Evolutionary conservation across 768 basidiomycete genomes (phyloP).

Genomic region (Tulasnella sp.): DNA sequence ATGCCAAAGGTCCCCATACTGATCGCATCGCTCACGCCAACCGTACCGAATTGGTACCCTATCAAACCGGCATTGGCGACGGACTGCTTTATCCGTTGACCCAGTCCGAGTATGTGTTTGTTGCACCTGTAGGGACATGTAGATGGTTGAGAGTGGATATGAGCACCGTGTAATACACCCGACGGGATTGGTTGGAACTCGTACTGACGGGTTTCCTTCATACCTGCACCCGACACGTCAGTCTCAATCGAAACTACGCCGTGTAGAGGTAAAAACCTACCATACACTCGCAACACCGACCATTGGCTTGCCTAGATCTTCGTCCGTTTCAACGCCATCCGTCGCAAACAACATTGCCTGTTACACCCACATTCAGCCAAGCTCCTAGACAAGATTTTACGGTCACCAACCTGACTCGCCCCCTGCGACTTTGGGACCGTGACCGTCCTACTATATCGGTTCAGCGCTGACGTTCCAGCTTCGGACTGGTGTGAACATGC

Average conservation of each 20-base stretch:
- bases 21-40: conserved; percentile 96
- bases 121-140: conserved; percentile 58
- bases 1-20: conserved; percentile 94
- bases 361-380: conserved; percentile 8
- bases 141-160: not conserved
- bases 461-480: too few relatives aligned
- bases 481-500: too few relatives aligned
- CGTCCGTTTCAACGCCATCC: conserved; percentile 67
- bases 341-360: conserved; percentile 99
- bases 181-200: not conserved
- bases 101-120: conserved; percentile 79
- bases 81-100: conserved; percentile 76
- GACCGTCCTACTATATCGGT: conserved; percentile 62
- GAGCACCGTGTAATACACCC: not conserved
- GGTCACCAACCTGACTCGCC: conserved; percentile 62
- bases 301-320: conserved; percentile 92
- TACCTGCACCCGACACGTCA: conserved; percentile 48
- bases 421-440: conserved; percentile 92
- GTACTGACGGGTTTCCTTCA: conserved; percentile 89
- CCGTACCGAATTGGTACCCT: conserved; percentile 95
- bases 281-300: conserved; percentile 95
- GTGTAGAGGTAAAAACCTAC: conserved; percentile 35
- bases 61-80: conserved; percentile 55
- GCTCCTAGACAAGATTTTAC: not conserved
- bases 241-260: not conserved